Percentiles rank a stretch among this genome's conserved stretches.
These are phyloP conservation scores for Venturia effusa DNA, from an alignment of 2,329 filamentous ascomycete species.

Conservation along the genomic window DNA sequence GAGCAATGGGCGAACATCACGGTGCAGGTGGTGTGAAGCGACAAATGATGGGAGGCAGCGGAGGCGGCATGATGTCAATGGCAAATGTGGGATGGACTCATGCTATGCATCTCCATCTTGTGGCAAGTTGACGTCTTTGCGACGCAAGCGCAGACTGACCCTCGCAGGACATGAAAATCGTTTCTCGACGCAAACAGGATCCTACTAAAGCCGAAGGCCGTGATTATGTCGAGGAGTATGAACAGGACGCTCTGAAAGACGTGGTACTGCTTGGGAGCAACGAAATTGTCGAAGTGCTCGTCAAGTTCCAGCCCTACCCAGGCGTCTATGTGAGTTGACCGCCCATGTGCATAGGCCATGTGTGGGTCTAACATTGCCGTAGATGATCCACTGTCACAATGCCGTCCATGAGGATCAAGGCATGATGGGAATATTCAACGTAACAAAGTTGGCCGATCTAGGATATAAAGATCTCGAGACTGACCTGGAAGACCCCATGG, in stretches of 20 bases:
- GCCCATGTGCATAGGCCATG: no score
- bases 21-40: not conserved
- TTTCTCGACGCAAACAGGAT: constrained; percentile 9
- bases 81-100: not conserved
- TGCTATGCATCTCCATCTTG: constrained; percentile 9
- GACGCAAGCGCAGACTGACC: not conserved
- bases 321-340: constrained; percentile 4
- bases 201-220: constrained; percentile 1
- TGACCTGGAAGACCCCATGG: constrained; percentile 10
- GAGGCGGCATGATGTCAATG: not conserved
- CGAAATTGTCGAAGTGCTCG: constrained; percentile 9
- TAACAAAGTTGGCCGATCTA: constrained; percentile 11
- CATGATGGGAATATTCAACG: constrained; percentile 23
- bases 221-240: constrained; percentile 7
- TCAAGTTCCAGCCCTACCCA: constrained; percentile 4
- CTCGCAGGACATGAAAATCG: constrained; percentile 8
- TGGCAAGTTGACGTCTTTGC: not conserved
- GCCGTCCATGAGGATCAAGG: constrained; percentile 23
- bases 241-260: constrained; percentile 6
- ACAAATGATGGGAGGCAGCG: constrained; percentile 1
- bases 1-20: not conserved
- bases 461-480: constrained; percentile 16
- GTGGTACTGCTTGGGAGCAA: constrained; percentile 8
- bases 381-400: constrained; percentile 20
- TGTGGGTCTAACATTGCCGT: not conserved